phyloP scores from a whole-genome alignment of 176 grass and related monocot species.

The Eremochloa ophiuroides region DNA sequence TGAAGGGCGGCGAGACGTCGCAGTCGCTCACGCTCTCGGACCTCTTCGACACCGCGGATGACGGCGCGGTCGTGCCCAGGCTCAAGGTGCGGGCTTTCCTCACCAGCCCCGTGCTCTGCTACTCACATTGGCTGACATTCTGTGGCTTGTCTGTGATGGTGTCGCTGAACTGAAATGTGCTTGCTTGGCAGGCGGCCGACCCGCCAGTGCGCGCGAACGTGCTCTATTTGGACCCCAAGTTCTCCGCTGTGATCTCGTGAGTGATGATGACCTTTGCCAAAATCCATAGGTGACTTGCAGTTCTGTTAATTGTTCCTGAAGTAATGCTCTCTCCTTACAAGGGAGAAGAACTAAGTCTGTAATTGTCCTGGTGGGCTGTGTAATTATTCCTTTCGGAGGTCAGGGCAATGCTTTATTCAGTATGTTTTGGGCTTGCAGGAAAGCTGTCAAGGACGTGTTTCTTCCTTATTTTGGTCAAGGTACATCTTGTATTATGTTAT shows the following conservation, averaged over 20 bases:
- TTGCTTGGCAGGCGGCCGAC: slow-evolving; percentile 44
- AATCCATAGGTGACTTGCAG: neutral
- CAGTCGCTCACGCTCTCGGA: slow-evolving; percentile 81
- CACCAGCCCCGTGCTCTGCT: neutral
- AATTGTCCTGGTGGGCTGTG: neutral
- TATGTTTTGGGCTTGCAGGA: slow-evolving; percentile 44
- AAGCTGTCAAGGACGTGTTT: slow-evolving; percentile 69
- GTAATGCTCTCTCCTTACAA: neutral
- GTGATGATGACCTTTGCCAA: neutral
- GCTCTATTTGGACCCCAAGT: slow-evolving; percentile 59
- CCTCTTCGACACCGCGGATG: slow-evolving; percentile 56
- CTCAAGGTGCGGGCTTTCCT: slow-evolving; percentile 51
- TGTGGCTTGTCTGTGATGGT: neutral
- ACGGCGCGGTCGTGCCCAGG: slow-evolving; percentile 62
- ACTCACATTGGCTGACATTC: neutral
- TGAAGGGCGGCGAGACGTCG: slow-evolving; percentile 80
- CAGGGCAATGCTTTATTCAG: neutral
- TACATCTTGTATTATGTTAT: slow-evolving; percentile 21
- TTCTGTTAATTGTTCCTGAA: neutral
- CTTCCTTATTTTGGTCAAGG: slow-evolving; percentile 78
- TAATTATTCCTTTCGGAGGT: neutral
- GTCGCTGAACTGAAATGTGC: neutral
- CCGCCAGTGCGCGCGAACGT: slow-evolving; percentile 91
- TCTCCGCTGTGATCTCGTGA: slow-evolving; percentile 61
- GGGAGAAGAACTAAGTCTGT: neutral